A percentile compares a stretch with the other conserved stretches of the same genome.
Conservation (phyloP, 306 rosid genomes). For the Sicyos edulis region DNA sequence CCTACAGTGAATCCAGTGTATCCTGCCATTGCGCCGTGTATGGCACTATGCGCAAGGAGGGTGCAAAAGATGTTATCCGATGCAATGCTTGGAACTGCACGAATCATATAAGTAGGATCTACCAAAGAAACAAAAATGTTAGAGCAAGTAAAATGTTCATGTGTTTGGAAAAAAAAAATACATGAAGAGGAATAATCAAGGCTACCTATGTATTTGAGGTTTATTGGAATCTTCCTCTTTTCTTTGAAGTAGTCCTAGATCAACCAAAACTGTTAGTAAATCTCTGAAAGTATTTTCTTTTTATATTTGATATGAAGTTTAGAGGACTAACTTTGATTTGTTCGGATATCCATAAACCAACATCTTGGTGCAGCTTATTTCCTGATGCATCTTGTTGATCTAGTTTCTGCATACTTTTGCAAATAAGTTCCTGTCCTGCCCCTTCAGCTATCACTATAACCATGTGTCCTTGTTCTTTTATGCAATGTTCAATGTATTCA, state of each 20-base stretch:
- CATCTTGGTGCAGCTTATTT: slow-evolving; percentile 43
- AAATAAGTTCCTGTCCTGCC: slow-evolving; percentile 54
- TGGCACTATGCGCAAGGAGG: slow-evolving; percentile 64
- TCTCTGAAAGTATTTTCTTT: too few relatives aligned
- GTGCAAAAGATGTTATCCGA: slow-evolving; percentile 65
- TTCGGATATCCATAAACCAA: slow-evolving; percentile 64
- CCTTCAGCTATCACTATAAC: slow-evolving; percentile 81
- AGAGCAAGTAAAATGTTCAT: slow-evolving; percentile 4
- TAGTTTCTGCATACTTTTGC: slow-evolving; percentile 17
- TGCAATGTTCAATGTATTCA: slow-evolving; percentile 48
- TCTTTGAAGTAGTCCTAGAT: slow-evolving; percentile 51
- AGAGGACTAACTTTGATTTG: slow-evolving; percentile 46
- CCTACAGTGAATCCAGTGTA: slow-evolving; percentile 65
- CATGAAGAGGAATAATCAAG: not conserved
- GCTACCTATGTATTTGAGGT: slow-evolving; percentile 58
- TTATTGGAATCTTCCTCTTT: slow-evolving; percentile 34
- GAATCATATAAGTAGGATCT: slow-evolving; percentile 86
- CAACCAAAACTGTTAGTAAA: not conserved
- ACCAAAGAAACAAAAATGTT: slow-evolving; percentile 18
- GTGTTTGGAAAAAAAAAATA: not conserved
- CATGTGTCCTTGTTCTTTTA: slow-evolving; percentile 65
- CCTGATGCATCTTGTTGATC: slow-evolving; percentile 42
- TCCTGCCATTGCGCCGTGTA: slow-evolving; percentile 81
- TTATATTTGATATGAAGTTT: too few relatives aligned
- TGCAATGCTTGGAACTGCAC: slow-evolving; percentile 66